These are phyloP conservation scores for Boechera stricta DNA, from an alignment of 345 rosid genomes.

Conservation along the genomic window DNA sequence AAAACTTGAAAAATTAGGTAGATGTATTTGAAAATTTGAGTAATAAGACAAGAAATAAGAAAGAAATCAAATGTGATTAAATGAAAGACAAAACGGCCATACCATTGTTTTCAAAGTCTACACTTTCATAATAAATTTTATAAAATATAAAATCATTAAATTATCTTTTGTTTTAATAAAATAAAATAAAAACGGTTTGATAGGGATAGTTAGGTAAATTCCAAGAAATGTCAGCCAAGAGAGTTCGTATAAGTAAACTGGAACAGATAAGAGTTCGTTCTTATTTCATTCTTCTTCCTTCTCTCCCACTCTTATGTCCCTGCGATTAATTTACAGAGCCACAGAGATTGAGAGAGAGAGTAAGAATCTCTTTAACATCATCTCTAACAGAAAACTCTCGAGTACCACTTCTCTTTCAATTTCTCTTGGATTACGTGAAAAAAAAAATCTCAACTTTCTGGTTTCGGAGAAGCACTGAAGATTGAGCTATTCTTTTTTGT, in stretches of 20 bases:
- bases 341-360: conserved; percentile 5
- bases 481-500: conserved; percentile 14
- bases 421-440: neutral
- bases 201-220: conserved; percentile 40
- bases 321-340: neutral
- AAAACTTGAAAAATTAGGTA: neutral
- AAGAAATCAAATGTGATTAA: neutral
- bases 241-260: conserved; percentile 26
- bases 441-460: conserved; percentile 29
- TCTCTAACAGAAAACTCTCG: neutral
- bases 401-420: neutral
- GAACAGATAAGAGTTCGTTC: conserved; percentile 38
- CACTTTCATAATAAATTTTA: neutral
- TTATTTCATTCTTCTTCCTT: conserved; percentile 30
- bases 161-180: neutral
- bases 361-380: neutral
- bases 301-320: conserved; percentile 34
- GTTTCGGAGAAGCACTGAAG: conserved; percentile 20
- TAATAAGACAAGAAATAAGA: too few relatives aligned
- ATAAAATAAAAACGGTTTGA: conserved; percentile 25
- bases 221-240: conserved; percentile 1
- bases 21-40: neutral
- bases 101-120: neutral
- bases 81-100: neutral
- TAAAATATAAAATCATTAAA: neutral